phyloP scores from a whole-genome alignment of 1,139 yeast genomes.

The Debaryomyces psychrophilus region DNA sequence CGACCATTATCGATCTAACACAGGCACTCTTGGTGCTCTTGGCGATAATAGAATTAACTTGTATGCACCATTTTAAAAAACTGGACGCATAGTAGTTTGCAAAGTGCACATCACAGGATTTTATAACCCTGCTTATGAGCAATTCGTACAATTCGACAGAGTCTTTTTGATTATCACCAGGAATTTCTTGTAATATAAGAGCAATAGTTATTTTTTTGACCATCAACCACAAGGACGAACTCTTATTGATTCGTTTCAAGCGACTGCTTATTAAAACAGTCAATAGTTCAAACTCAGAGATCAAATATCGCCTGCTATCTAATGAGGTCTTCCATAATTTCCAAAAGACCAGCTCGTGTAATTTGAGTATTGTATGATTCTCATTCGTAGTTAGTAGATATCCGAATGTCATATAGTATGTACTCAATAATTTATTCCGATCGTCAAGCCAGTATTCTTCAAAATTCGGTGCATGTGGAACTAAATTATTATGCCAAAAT shows the following conservation, averaged over 20 bases:
- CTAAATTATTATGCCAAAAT: constrained; percentile 28
- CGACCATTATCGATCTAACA: not conserved
- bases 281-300: constrained; percentile 33
- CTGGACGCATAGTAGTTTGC: constrained; percentile 47
- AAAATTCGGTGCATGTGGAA: not conserved
- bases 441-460: constrained; percentile 1
- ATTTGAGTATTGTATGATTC: constrained; percentile 35
- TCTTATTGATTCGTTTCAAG: constrained; percentile 43
- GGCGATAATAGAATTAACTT: constrained; percentile 14
- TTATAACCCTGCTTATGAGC: constrained; percentile 26
- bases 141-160: constrained; percentile 4
- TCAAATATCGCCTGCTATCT: constrained; percentile 16
- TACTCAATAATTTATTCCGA: constrained; percentile 5
- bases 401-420: constrained; percentile 35
- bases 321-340: constrained; percentile 16
- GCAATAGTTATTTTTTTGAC: constrained; percentile 33
- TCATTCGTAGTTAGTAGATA: constrained; percentile 46
- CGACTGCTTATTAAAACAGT: constrained; percentile 37
- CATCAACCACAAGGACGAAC: constrained; percentile 45
- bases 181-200: constrained; percentile 16
- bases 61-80: constrained; percentile 36
- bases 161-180: not conserved
- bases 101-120: constrained; percentile 39
- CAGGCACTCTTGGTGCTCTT: not conserved
- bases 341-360: constrained; percentile 33